phyloP scores from a whole-genome alignment of 768 basidiomycete genomes.

The Termitomyces heimii region DNA sequence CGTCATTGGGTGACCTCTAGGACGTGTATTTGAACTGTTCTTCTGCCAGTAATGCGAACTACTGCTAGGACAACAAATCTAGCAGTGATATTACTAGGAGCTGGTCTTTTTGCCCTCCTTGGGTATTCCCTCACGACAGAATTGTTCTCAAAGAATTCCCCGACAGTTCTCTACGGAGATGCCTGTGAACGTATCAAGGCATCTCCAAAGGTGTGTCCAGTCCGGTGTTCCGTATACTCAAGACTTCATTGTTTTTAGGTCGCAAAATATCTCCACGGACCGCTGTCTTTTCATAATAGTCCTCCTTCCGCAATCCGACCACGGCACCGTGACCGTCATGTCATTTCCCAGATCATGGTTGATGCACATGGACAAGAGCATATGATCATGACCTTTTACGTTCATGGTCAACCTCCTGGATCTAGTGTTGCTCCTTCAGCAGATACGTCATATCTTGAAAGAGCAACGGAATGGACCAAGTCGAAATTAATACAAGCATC shows the following conservation, averaged over 20 bases:
- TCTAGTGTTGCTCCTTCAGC: constrained; percentile 19
- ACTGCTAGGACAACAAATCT: constrained; percentile 45
- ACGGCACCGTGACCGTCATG: constrained; percentile 77
- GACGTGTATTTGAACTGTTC: neutral
- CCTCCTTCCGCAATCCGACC: constrained; percentile 72
- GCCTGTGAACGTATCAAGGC: constrained; percentile 49
- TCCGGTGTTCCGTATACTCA: neutral
- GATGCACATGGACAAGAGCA: constrained; percentile 76
- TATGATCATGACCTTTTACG: constrained; percentile 79
- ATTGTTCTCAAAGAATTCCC: constrained; percentile 83
- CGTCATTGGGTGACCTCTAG: neutral
- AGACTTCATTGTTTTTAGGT: constrained; percentile 38
- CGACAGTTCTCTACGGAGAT: constrained; percentile 70
- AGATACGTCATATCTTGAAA: constrained; percentile 41
- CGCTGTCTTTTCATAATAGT: constrained; percentile 75
- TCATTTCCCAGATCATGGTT: constrained; percentile 69
- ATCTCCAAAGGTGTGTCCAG: constrained; percentile 37
- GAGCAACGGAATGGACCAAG: constrained; percentile 35
- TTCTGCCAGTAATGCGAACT: constrained; percentile 36
- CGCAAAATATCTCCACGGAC: constrained; percentile 58
- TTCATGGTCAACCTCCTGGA: constrained; percentile 53
- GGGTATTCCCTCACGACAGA: constrained; percentile 78
- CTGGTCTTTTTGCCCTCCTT: constrained; percentile 70
- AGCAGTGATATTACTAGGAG: constrained; percentile 66
- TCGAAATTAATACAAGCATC: constrained; percentile 33